A percentile compares a stretch with the other conserved stretches of the same genome.
Conservation (phyloP, 129 eudicot species). For the carrot (Daucus carota) region DNA sequence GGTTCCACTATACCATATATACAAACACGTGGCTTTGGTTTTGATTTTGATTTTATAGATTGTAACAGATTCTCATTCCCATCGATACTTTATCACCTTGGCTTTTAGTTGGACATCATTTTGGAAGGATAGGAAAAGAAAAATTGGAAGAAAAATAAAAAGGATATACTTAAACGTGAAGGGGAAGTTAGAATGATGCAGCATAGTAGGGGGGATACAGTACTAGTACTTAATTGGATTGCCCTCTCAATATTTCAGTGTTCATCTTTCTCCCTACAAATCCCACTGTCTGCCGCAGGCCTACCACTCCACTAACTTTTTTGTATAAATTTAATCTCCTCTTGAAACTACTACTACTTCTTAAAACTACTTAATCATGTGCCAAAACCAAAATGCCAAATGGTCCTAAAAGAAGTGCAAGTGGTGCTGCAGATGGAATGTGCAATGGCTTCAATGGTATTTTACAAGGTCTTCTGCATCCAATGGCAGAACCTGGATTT, state of each 20-base stretch:
- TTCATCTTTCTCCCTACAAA: conserved; percentile 8
- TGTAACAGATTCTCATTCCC: too few relatives aligned
- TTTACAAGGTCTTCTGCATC: too few relatives aligned
- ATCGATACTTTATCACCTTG: too few relatives aligned
- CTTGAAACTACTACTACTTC: too few relatives aligned
- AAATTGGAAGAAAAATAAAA: not conserved
- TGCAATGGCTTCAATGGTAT: not conserved
- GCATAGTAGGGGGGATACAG: not conserved
- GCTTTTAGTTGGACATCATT: too few relatives aligned
- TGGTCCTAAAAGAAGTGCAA: not conserved
- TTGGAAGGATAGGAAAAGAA: too few relatives aligned
- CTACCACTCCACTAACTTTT: not conserved
- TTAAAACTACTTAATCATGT: not conserved
- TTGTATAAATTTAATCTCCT: not conserved
- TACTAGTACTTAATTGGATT: not conserved
- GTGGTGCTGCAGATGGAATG: too few relatives aligned
- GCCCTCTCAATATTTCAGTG: not conserved
- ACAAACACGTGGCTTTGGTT: not conserved
- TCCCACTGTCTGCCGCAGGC: not conserved
- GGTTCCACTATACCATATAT: not conserved
- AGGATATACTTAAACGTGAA: not conserved
- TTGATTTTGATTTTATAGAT: too few relatives aligned
- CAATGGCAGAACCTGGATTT: too few relatives aligned
- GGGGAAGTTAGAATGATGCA: not conserved
- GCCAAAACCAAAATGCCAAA: not conserved